phyloP scores from a whole-genome alignment of 225 moss, liverwort and hornwort species.

The Straminergon stramineum region DNA sequence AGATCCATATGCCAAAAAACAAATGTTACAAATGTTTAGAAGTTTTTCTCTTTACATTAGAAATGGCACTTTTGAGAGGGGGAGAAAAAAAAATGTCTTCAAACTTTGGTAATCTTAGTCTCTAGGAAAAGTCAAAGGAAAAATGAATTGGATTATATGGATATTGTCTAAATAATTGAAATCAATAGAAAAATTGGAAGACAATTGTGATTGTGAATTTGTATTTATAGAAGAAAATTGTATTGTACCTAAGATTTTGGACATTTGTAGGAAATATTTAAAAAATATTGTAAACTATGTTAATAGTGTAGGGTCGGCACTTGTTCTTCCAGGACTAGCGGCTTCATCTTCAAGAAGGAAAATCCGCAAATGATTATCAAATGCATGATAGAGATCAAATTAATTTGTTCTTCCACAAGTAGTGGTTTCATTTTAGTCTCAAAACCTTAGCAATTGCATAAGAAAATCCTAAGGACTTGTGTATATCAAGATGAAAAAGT shows the following conservation, averaged over 20 bases:
- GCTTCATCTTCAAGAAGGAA: neutral
- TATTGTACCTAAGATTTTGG: neutral
- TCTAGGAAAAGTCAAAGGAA: neutral
- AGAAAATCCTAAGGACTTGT: neutral
- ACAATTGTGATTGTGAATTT: neutral
- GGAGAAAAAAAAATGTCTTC: neutral
- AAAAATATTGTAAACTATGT: too few species aligned
- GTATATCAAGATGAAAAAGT: neutral
- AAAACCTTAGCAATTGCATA: neutral
- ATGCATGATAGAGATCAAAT: neutral
- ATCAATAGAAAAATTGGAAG: neutral
- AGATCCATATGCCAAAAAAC: too few species aligned
- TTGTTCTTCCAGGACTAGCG: rapidly evolving
- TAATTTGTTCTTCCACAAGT: neutral
- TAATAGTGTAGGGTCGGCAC: too few species aligned
- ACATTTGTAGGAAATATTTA: neutral
- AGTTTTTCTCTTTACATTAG: too few species aligned
- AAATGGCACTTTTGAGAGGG: too few species aligned
- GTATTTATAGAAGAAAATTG: neutral
- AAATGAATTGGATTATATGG: neutral
- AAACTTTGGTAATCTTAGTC: too few species aligned
- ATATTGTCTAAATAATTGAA: neutral
- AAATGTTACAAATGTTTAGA: too few species aligned
- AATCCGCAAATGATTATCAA: neutral
- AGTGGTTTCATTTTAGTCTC: neutral